Evolutionary conservation across 306 rosid genomes (phyloP).

Genomic region (Lablab purpureus): DNA sequence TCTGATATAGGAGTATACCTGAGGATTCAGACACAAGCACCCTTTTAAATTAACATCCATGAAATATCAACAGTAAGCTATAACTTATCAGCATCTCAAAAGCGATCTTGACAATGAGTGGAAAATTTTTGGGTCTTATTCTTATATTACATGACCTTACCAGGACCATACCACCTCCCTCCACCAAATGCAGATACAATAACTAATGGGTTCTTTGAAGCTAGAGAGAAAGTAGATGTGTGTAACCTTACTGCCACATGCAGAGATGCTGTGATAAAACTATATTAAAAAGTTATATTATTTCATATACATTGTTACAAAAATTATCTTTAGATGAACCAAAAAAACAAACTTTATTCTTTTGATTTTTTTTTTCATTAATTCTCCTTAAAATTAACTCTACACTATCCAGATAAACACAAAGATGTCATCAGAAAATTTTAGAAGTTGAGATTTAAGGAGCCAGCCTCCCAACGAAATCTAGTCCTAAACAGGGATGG

Average conservation of each 20-base stretch:
- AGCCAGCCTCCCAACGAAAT: not conserved
- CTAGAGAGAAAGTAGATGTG: not conserved
- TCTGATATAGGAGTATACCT: conserved; percentile 99
- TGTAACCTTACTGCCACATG: not conserved
- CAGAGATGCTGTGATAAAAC: not conserved
- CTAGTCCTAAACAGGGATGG: not conserved
- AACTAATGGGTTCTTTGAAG: conserved; percentile 6
- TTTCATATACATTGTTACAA: not conserved
- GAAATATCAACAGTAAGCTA: conserved; percentile 27
- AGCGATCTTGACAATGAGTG: conserved; percentile 25
- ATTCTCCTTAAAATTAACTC: not conserved
- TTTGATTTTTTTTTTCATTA: not conserved
- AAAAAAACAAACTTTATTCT: not conserved
- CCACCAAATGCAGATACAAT: conserved; percentile 15
- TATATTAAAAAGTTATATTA: not conserved
- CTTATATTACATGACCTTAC: conserved; percentile 17
- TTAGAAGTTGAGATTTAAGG: conserved; percentile 10
- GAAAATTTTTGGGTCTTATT: conserved; percentile 8
- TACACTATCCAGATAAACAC: not conserved
- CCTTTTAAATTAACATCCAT: conserved; percentile 33
- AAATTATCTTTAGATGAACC: not conserved
- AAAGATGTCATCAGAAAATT: not conserved
- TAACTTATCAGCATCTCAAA: conserved; percentile 19
- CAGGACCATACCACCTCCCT: conserved; percentile 17
- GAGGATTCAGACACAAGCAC: conserved; percentile 41